Evolutionary conservation across 805 yeast genomes (phyloP), one percentile per base, ranked within the genome.

Genomic region (Barnettozyma wickerhamii): DNA sequence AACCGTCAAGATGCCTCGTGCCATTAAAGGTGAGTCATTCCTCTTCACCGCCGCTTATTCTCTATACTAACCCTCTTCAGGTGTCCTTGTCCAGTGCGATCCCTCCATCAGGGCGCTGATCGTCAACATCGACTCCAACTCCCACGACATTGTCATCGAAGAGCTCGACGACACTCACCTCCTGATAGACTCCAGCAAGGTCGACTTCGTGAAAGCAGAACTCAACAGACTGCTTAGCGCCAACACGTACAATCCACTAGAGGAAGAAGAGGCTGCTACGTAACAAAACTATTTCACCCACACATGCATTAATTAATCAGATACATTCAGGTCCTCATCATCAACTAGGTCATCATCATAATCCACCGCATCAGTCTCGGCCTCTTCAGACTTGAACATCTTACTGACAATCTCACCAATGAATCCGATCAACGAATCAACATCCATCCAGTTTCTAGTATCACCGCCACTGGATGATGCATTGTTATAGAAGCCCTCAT

Each of bases 121-220:
- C 2, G 64, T 91, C 18, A 84, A 81, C 58, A 84, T 91, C 32
- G 98, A 93, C 60, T 66, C 87, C 0, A 76, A 78, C 20, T 65
- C 72, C 28, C 83, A 86, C 43, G 95, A 89, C 50, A 81, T 93
- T 26, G 75, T 79, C 5, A 61, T 79, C 17, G 80, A 77, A 42
- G 98, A 93, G 52, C 71, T 91, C 31, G 98, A 93, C 58, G 97
- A 90, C 34, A 86, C 93, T 1, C 98, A 93, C 61, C 63, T 91
- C 15, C 68, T 93, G 46, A 83, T 91, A 21, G 91, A 86, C 50
- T 83, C 82, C 24, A 74, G 77, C 29, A 84, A 81, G 63, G 85
- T 91, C 2, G 81, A 78, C 19, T 79, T 69, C 55, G 81, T 91
- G 36, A 91, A 89, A 51, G 68, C 64, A 38, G 95, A 91, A 59